phyloP scores from a whole-genome alignment of 2,329 filamentous ascomycete species.

The Fusarium nurragi region DNA sequence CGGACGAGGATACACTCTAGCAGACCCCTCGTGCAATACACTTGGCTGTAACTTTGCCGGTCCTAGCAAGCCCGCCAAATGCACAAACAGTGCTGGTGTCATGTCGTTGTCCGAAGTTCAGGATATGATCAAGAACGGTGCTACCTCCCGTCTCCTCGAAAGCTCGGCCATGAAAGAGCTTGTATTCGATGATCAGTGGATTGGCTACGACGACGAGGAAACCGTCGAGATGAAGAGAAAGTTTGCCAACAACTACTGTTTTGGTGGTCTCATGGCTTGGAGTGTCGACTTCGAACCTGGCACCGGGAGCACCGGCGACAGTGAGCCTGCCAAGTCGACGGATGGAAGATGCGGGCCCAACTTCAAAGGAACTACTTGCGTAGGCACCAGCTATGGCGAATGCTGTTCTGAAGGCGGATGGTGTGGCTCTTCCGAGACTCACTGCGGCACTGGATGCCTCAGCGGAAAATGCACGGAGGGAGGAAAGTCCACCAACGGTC shows the following conservation, averaged over 20 bases:
- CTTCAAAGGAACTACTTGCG: slow-evolving; percentile 5
- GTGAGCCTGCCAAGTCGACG: not conserved
- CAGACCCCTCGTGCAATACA: slow-evolving; percentile 39
- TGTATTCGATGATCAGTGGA: slow-evolving; percentile 39
- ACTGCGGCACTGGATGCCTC: slow-evolving; percentile 18
- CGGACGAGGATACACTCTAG: slow-evolving; percentile 55
- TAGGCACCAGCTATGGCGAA: slow-evolving; percentile 11
- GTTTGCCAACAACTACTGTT: slow-evolving; percentile 17
- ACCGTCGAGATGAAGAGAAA: slow-evolving; percentile 28
- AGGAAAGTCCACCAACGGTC: slow-evolving; percentile 2
- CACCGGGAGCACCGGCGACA: not conserved
- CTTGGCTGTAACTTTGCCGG: slow-evolving; percentile 40
- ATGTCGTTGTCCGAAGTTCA: slow-evolving; percentile 47
- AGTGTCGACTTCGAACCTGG: slow-evolving; percentile 25
- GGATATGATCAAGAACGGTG: slow-evolving; percentile 35
- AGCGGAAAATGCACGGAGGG: slow-evolving; percentile 13
- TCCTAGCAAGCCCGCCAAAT: slow-evolving; percentile 29
- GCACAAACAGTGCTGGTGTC: slow-evolving; percentile 44
- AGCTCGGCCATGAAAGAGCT: slow-evolving; percentile 19
- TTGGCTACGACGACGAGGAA: slow-evolving; percentile 43
- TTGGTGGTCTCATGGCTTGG: slow-evolving; percentile 28
- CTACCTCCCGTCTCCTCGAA: slow-evolving; percentile 24
- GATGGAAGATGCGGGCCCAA: slow-evolving; percentile 15
- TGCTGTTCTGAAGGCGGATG: slow-evolving; percentile 15
- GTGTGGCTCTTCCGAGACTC: not conserved